Base-by-base conservation (phyloP, 768 basidiomycete genomes). In the Fibroporia radiculosa region DNA sequence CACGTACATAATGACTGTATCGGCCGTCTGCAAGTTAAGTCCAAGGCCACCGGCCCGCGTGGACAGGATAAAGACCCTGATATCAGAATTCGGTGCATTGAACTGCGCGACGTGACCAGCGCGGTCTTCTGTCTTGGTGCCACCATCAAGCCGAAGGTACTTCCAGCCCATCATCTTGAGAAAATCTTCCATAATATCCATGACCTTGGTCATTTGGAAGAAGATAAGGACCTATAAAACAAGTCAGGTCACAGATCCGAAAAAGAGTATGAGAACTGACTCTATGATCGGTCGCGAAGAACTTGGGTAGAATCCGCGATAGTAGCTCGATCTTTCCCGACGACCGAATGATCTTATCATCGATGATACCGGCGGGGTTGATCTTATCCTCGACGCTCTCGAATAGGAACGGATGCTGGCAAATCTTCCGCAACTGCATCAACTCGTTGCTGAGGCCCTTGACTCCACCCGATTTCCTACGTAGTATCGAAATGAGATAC, bases 201-300 rank as follows among this genome's bases (percentile, higher is more conserved):
- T 96, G 56, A 97, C 91, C 59, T 92, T 89, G 13, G 93, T 97
- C 96, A 98, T 97, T 66, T 99, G 96, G 82, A 98, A 98, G 80
- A 99, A 98, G 56, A 99, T 97, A 45, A 99, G 80, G 36, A 95
- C 90, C 87, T 92, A 51, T 0, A 36, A 23, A 37, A 45, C 22
- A 36, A 40, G 12, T 45, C 39, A 34, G 45, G 44, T n/a, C 40
- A 48, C 33, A 33, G 16, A 32, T 42, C 44, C 42, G 6, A 37
- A 47, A 40, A 20, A 36, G 26, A 34, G n/a, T 33, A 31, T 13
- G 12, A 12, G 33, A 16, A 53, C 77, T 37, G 58, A 89, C 90
- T 60, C 93, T 81, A 68, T 98, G 96, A 3, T 84, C 87, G 5
- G 88, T 91, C 5, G 77, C 66, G 56, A 98, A 97, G 56, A 99